Evolutionary conservation across 306 rosid species (phyloP), one percentile per base, ranked within the genome.

Genomic region (Quercus dentata): DNA sequence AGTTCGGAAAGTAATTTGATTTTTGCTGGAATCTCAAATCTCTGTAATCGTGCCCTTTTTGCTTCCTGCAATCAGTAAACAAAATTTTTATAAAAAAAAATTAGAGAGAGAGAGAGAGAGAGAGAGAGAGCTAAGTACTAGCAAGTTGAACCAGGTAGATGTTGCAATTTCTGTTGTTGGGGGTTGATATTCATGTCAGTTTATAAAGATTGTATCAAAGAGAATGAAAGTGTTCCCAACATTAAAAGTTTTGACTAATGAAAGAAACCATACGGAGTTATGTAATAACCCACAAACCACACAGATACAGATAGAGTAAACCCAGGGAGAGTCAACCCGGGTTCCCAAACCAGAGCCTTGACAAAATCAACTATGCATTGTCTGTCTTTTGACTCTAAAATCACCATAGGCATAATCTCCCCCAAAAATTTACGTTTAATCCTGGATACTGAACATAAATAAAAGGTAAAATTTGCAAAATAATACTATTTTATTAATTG

Each of bases 11-110:
- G 87, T 85, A 93, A 80, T 79, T 77, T 90, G 80, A 93, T 78
- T 86, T 93, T 93, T 55, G 89, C 92, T 69, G 97, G 99, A 80
- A 87, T 90, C 90, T 93, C 97, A 83, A 93, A 96, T 71, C 88
- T 96, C 79, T 96, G 89, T 77, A 96, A 78, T 68, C 93, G 88
- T 6, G 84, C 89, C 81, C 85, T 91, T 91, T 91, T 90, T 80
- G 94, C 99, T 86, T 85, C 97, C 99, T 96, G 90, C 75, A 61
- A 79, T 59, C 25, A 55, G 41, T 62, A 56, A 71, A 55, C 76
- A 54, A 38, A 38, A 38, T 25, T 25, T 25, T 38, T 51, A 55
- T 23, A 75, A 21, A 51, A 27, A n/a, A n/a, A 33, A 54, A 35
- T 75, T n/a, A n/a, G n/a, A n/a, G n/a, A n/a, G n/a, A n/a, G n/a